Conservation (phyloP, 2,329 filamentous ascomycete genomes). For the Cercospora zeina region DNA sequence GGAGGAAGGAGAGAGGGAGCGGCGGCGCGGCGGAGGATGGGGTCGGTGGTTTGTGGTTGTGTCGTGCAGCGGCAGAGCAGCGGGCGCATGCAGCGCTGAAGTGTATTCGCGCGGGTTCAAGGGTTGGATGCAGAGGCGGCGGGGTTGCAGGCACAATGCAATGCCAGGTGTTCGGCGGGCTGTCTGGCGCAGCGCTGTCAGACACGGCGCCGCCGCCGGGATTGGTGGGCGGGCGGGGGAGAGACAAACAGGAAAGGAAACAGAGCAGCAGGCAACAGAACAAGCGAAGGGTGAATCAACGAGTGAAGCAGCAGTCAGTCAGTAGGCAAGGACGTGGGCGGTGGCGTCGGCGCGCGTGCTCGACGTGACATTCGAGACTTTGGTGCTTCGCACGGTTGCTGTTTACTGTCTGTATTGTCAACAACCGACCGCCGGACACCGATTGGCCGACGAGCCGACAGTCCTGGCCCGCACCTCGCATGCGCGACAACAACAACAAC, state of each 20-base stretch:
- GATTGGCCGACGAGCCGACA: not conserved
- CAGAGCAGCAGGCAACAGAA: not conserved
- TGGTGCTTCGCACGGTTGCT: not conserved
- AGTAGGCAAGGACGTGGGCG: not conserved
- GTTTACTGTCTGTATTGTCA: constrained; percentile 5
- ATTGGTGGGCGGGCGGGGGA: not conserved
- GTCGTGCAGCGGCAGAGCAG: constrained; percentile 5
- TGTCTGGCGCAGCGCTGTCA: constrained; percentile 4
- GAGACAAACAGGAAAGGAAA: not conserved
- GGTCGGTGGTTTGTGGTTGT: not conserved
- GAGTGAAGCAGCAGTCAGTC: not conserved
- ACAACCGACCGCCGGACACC: not conserved
- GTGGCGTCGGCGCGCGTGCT: constrained; percentile 3
- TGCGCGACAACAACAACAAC: not conserved
- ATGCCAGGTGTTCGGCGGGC: constrained; percentile 1
- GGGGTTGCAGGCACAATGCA: constrained; percentile 1
- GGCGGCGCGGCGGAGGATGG: not conserved
- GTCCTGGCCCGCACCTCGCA: not conserved
- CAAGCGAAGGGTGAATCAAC: not conserved
- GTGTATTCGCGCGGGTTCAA: not conserved
- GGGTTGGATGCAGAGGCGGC: not conserved
- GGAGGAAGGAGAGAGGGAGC: not conserved
- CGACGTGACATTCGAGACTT: constrained; percentile 8
- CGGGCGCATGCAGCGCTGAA: constrained; percentile 1
- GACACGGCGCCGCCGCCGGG: not conserved